Evolutionary conservation across 208 protist species (phyloP), one percentile per base, ranked within the genome.

Genomic region (Leishmania martiniquensis): DNA sequence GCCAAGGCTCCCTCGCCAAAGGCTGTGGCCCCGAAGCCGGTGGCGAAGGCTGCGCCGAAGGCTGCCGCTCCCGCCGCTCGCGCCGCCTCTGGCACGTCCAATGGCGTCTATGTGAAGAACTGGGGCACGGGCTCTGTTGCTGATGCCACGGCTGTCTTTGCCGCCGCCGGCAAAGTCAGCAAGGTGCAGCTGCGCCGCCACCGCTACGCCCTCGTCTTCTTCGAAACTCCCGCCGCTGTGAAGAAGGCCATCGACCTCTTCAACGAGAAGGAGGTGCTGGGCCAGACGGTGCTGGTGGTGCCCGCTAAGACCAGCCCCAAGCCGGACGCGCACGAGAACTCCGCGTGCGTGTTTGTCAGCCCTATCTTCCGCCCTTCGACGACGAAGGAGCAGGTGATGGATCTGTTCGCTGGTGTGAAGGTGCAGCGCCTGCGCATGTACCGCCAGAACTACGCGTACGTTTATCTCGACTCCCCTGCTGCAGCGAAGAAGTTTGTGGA

Each of bases 31-130:
- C 42, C 81, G 34, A 80, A 79, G 71, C 76, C 74, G 45, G 81
- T 80, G 39, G 32, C 71, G 34, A 72, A 77, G 60, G 72, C 78
- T 20, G 75, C 82, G 42, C 80, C 90, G 22, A 86, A 86, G 57
- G 73, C 77, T 39, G 79, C 83, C 54, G 72, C 84, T 51, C 82
- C 85, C 34, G 84, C 86, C 12, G 63, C 85, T 25, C 79, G 78
- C 66, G 55, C 80, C 59, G 80, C 84, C 47, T 59, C 84, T 71
- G 87, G 84, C 85, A 84, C 55, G 72, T 78, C 81, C 78, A 91
- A 92, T 83, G 91, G 91, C 75, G 87, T 95, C 81, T 95, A 95
- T 79, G 89, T 95, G 84, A 95, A 95, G 91, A 92, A 92, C 85
- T 93, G 89, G 91, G 91, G 91, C 63, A 86, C 80, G 71, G 91